Evolutionary conservation across 1,284 basidiomycete species (phyloP).

Genomic region (Porogramme epimiltina): DNA sequence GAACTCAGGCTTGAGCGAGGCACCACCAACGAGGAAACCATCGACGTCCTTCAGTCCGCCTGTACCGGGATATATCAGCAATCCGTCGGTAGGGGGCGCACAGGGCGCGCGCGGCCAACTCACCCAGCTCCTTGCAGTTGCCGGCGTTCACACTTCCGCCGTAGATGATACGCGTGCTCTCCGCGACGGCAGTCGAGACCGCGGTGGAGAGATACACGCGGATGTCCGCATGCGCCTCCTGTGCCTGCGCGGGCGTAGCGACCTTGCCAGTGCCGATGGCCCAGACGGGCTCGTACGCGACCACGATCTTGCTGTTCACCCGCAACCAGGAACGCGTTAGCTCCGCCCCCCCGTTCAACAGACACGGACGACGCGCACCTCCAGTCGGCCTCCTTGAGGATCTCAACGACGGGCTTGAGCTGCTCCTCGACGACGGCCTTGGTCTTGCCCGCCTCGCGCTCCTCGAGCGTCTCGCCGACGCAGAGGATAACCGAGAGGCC

Average conservation of each 20-base stretch:
- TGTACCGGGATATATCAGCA: constrained; percentile 31
- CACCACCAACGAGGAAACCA: constrained; percentile 99
- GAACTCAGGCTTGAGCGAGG: constrained; percentile 97
- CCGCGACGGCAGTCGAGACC: constrained; percentile 75
- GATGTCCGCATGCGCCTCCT: constrained; percentile 88
- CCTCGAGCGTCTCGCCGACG: constrained; percentile 90
- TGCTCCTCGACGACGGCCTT: constrained; percentile 82
- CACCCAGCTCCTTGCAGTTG: constrained; percentile 88
- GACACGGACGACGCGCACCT: constrained; percentile 53
- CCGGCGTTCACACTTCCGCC: constrained; percentile 91
- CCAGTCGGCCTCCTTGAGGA: constrained; percentile 76
- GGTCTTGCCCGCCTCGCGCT: constrained; percentile 86
- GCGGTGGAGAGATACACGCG: constrained; percentile 74
- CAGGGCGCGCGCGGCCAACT: constrained; percentile 28
- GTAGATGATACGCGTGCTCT: constrained; percentile 87
- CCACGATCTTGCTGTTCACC: constrained; percentile 89
- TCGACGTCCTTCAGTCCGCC: constrained; percentile 86
- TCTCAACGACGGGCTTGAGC: constrained; percentile 76
- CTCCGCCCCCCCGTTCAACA: not conserved
- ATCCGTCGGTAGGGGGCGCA: not conserved
- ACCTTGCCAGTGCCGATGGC: constrained; percentile 98
- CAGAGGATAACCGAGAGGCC: constrained; percentile 92
- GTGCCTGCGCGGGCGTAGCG: constrained; percentile 89
- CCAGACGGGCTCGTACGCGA: constrained; percentile 98
- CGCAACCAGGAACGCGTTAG: not conserved